Base-by-base conservation (phyloP, 2,329 filamentous ascomycete species). In the Pyricularia pennisetigena region DNA sequence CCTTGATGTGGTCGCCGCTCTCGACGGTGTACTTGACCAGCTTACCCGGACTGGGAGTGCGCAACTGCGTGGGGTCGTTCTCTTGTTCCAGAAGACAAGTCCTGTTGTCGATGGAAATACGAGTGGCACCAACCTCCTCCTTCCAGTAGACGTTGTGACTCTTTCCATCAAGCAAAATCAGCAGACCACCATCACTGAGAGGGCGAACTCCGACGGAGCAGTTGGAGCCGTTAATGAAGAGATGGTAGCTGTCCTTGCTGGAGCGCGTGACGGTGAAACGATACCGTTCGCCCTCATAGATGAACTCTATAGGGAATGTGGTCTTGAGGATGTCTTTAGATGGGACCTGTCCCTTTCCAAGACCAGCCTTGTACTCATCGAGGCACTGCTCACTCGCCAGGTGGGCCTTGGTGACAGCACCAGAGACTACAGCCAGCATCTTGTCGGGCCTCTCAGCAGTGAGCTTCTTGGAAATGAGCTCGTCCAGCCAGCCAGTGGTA, bases 131-230 rank as follows among this genome's bases (percentile, higher is more conserved):
- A 64, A 97, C 93, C 79, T 99, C 95, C 77, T 99, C 95, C 82
- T 98, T 98, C 95, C 95, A 99, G 88, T 99, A 99, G 70, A 98
- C 89, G 76, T 95, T 99, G 88, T 99, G 95, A 74, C 92, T 97
- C 79, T 93, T 92, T 70, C 95, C 95, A 75, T 90, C 90, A 62
- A 99, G 88, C 24, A 99, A 87, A 71, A 99, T 88, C 68, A 99
- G 86, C 12, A 99, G 87, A 78, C 95, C 95, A 78, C 95, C 95
- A 74, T 99, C 95, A 72, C 93, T 93, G 72, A 99, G 87, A 66
- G 94, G 91, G 74, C 95, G 91, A 68, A 99, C 91, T 75, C 94
- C 95, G 68, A 98, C 92, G 7, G 92, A 89, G 80, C 93, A 97
- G 83, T 96, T 97, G 74, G 95, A 98, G 69, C 95, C 95, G 78